Percentiles rank a stretch among this genome's conserved stretches.
These are phyloP conservation scores for Tricholoma sp. DNA, from an alignment of 768 basidiomycete species.

Conservation along the genomic window DNA sequence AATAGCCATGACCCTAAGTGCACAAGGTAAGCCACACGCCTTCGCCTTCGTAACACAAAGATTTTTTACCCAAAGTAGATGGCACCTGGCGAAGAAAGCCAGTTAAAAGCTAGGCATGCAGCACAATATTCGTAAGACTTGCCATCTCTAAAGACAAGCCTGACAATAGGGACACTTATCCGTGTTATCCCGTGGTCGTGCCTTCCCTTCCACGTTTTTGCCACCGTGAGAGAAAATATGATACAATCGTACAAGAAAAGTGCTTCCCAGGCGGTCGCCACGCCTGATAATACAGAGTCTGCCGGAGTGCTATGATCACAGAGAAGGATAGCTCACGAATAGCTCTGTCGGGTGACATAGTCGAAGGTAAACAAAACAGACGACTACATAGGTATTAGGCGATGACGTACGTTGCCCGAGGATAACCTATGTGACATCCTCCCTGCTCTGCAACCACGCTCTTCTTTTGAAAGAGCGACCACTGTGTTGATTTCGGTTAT, in stretches of 20 bases:
- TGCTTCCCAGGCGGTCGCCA: slow-evolving; percentile 44
- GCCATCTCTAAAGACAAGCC: slow-evolving; percentile 47
- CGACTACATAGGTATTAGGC: background rate
- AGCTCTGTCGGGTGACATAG: slow-evolving; percentile 5
- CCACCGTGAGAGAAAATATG: slow-evolving; percentile 43
- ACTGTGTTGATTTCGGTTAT: slow-evolving; percentile 24
- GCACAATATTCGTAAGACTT: slow-evolving; percentile 10
- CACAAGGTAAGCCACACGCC: background rate
- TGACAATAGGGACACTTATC: slow-evolving; percentile 30
- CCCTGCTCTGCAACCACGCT: slow-evolving; percentile 15
- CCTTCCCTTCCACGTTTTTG: slow-evolving; percentile 36
- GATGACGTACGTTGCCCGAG: slow-evolving; percentile 24
- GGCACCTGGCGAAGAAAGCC: slow-evolving; percentile 31
- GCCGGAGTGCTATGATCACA: background rate
- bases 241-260: slow-evolving; percentile 44
- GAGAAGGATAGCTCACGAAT: slow-evolving; percentile 10
- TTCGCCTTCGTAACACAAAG: background rate
- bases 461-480: slow-evolving; percentile 38
- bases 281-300: slow-evolving; percentile 14
- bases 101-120: background rate
- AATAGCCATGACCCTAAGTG: slow-evolving; percentile 43
- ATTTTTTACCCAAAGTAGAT: slow-evolving; percentile 49
- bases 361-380: background rate
- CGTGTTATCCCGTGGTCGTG: slow-evolving; percentile 20
- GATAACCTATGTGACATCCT: slow-evolving; percentile 33